Base-by-base conservation (phyloP, 257 asterid species). In the Nicotiana obtusifolia region DNA sequence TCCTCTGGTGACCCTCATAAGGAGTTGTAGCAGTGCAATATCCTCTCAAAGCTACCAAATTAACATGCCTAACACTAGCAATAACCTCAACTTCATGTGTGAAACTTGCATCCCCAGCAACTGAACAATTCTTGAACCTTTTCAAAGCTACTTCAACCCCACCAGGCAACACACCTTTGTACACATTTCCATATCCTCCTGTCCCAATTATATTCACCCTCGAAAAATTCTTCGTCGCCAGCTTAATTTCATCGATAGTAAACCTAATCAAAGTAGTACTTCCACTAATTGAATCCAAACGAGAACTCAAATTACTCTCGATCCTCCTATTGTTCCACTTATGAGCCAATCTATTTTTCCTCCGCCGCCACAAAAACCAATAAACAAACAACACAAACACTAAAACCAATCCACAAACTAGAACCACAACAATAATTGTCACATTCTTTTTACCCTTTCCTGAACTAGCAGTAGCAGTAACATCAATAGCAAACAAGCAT, bases 121-220 rank as follows among this genome's bases (percentile, higher is more conserved):
- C 96, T 1, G 97, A 91, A 79, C 93, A 93, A 35, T 95, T 95
- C 92, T 95, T 95, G 89, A 95, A 93, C 85, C 99, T 86, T 88
- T 95, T 95, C 82, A 95, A 52, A 3, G 98, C 99, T 61, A 93
- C 93, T 81, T 89, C 97, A 1, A 97, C 80, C 11, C 91, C 98
- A 81, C 94, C 97, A 1, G 89, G 90, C 11, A 95, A 84, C 4
- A 85, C 77, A 16, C 98, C 99, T 47, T 90, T 93, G 78, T 89
- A 95, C 76, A 93, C 97, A 83, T 95, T 93, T 22, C 99, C 99
- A 84, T 91, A 95, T 19, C 97, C 97, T 78, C 99, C 99, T 84
- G 84, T 92, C 76, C 98, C 99, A 28, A 95, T 87, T 44, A 95
- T 87, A 33, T 87, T 80, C 10, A 75, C 80, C 80, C 92, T 85